phyloP scores from a whole-genome alignment of 2,329 filamentous ascomycete species.

The Penicillium sp. region DNA sequence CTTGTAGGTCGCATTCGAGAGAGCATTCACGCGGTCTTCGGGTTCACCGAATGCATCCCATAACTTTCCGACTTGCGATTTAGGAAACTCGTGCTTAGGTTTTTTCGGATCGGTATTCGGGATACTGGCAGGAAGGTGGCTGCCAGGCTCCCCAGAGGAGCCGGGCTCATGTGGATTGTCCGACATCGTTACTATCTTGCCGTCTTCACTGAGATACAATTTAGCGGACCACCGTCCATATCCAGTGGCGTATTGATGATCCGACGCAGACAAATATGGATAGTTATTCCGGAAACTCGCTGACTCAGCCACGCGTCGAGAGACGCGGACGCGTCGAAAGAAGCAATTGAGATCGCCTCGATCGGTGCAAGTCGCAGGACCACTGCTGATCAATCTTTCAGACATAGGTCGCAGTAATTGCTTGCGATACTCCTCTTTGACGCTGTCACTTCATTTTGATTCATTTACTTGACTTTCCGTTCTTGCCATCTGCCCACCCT shows the following conservation, averaged over 20 bases:
- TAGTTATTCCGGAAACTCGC: conserved; percentile 23
- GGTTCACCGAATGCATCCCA: conserved; percentile 49
- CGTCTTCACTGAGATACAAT: not conserved
- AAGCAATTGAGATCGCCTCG: conserved; percentile 17
- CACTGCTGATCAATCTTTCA: conserved; percentile 16
- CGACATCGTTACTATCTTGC: conserved; percentile 33
- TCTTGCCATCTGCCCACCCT: conserved; percentile 16
- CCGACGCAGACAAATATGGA: conserved; percentile 4
- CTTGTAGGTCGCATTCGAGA: conserved; percentile 58
- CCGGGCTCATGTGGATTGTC: conserved; percentile 37
- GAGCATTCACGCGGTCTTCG: conserved; percentile 51
- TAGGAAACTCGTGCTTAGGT: conserved; percentile 43
- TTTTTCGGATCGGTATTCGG: conserved; percentile 27
- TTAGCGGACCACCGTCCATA: conserved; percentile 8
- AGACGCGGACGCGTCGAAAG: conserved; percentile 37
- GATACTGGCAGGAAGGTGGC: conserved; percentile 18
- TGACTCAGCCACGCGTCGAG: conserved; percentile 29
- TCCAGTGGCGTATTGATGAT: conserved; percentile 11
- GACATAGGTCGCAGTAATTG: conserved; percentile 5
- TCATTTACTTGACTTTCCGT: not conserved
- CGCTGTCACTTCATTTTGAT: not conserved
- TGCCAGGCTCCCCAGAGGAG: conserved; percentile 12
- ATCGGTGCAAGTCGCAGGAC: conserved; percentile 15
- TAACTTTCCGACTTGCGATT: conserved; percentile 48
- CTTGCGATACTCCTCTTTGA: not conserved